Conservation (phyloP, 805 yeast genomes). For the Saturnispora quitensis region DNA sequence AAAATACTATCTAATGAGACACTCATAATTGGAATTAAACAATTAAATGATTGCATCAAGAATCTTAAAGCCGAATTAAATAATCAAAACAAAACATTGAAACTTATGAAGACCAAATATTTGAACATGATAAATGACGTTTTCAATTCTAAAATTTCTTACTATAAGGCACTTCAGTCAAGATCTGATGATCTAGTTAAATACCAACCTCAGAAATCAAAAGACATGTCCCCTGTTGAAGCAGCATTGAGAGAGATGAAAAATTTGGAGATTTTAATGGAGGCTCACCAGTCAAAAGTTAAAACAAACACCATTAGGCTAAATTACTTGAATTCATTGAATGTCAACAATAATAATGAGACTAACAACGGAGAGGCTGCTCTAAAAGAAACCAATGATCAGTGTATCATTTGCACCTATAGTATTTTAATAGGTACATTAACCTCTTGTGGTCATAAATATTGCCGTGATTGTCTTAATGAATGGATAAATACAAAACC, state of each 20-base stretch:
- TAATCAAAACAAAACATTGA: conserved; percentile 34
- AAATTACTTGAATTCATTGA: conserved; percentile 40
- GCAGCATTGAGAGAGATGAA: conserved; percentile 15
- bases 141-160: conserved; percentile 73
- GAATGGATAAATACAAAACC: conserved; percentile 53
- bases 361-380: conserved; percentile 20
- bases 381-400: conserved; percentile 19
- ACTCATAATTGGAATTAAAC: not conserved
- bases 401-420: conserved; percentile 74
- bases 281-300: conserved; percentile 11
- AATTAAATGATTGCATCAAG: conserved; percentile 1
- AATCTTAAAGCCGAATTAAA: conserved; percentile 29
- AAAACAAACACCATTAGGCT: conserved; percentile 30
- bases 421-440: conserved; percentile 66
- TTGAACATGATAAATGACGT: conserved; percentile 48
- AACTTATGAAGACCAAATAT: conserved; percentile 36
- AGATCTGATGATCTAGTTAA: conserved; percentile 74
- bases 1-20: not conserved
- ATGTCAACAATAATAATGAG: not conserved
- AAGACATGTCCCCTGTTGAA: conserved; percentile 14
- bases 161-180: conserved; percentile 76
- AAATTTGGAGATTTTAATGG: conserved; percentile 15
- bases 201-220: conserved; percentile 27
- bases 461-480: conserved; percentile 70
- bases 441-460: conserved; percentile 87